Base-by-base conservation (phyloP, 768 basidiomycete species). In the Mycena latifolia region DNA sequence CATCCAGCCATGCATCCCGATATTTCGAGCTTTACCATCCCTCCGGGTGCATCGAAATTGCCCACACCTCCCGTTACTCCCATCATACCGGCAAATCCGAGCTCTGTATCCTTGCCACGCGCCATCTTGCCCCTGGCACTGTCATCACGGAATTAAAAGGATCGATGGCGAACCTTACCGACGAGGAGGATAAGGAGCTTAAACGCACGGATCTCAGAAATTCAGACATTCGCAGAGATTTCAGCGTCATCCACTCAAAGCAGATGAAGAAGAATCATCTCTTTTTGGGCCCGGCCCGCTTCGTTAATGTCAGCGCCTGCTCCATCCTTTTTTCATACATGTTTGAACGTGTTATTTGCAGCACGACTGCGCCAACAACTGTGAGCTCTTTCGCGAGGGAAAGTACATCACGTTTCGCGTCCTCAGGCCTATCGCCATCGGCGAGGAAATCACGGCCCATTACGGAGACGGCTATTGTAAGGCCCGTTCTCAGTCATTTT, bases 231-330 rank as follows among this genome's bases (percentile, higher is more conserved):
- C 88, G 94, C 65, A 84, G 92, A 72, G 94, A 95, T 76, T 95
- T 95, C 75, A 94, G 92, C 76, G 94, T 95, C 73, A 94, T 95
- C 57, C 93, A 95, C 77, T 94, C 93, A 35, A 92, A 91, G 73
- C 92, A 93, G 77, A 91, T 93, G 86, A 95, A 95, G 83, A 93
- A 93, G 79, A 95, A 94, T 73, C 93, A 95, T 80, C 83, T 95
- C 74, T 95, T 95, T 81, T 82, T 95, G 75, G 94, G 94, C 12
- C 94, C 94, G 55, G 94, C 94, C 79, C 91, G 94, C 74, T 95
- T 95, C 80, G 94, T 95, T 66, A 95, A 95, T 76, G 94, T 95
- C 78, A 85, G 92, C 72, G 57, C 65, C 64, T 59, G 54, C 18
- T 59, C 31, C n/a, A 17, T 28, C 22, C 63, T 66, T 61, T 80